Conservation (phyloP, 225 moss, liverwort and hornwort species). For the Sphagnum tenellum region DNA sequence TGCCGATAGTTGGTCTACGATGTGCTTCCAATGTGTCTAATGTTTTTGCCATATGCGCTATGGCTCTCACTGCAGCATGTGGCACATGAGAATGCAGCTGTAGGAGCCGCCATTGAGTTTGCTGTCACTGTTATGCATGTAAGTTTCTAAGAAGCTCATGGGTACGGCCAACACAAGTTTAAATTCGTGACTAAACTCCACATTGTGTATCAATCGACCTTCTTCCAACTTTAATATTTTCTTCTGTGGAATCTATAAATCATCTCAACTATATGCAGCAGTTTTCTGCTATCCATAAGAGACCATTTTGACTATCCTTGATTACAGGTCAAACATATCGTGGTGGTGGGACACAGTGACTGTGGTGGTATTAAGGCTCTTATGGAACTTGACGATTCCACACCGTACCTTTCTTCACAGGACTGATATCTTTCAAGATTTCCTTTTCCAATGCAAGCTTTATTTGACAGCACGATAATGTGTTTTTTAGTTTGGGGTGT, state of each 20-base stretch:
- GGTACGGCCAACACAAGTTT: background rate
- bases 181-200: background rate
- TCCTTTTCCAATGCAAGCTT: too few species aligned
- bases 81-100: conserved; percentile 11
- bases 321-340: conserved; percentile 48
- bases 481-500: too few species aligned
- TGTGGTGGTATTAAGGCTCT: conserved; percentile 60
- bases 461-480: too few species aligned
- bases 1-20: too few species aligned
- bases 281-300: background rate
- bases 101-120: conserved; percentile 28
- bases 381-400: conserved; percentile 26
- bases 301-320: background rate
- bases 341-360: conserved; percentile 54
- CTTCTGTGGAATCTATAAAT: background rate
- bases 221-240: background rate
- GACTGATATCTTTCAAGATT: too few species aligned
- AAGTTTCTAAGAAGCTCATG: background rate
- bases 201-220: background rate
- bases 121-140: conserved; percentile 33
- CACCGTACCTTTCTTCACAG: background rate
- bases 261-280: background rate
- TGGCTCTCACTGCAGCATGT: conserved; percentile 1
- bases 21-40: too few species aligned
- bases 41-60: too few species aligned